Evolutionary conservation across 208 protist species (phyloP), one percentile per base, ranked within the genome.

Genomic region (Zelonia costaricensis): DNA sequence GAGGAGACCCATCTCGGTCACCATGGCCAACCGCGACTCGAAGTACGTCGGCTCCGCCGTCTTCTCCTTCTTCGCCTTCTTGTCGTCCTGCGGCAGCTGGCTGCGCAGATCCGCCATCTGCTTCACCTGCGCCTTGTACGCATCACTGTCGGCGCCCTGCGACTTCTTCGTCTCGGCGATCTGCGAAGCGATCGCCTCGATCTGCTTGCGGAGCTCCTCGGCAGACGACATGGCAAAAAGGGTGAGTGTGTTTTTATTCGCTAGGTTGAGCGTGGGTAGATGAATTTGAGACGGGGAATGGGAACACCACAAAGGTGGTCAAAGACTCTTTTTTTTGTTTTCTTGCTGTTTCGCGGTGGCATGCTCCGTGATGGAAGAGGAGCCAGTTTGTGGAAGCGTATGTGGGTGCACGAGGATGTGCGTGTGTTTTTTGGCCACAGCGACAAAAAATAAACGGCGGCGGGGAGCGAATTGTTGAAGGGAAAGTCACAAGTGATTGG

Each of bases 11-110:
- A 97, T 80, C 51, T 92, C 70, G 10, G 88, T 84, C 42, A 97
- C 88, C 87, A 96, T 92, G 6, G 85, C 83, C 16, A 95, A 60
- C n/a, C 92, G 89, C 2, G 84, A 77, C 13, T 95, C 87, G 47
- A 86, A 93, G 74, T 96, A 97, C 36, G 74, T 78, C 18, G 73
- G 70, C 70, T 93, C 88, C 6, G 55, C 57, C 9, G 62, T 53
- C 69, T 86, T 84, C 27, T 85, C 81, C 30, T 74, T 77, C 43
- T 80, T 84, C 63, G 48, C 12, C 42, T 66, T 75, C 46, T 86
- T 84, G 10, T 60, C 55, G 31, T 69, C 61, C 59, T 82, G 62
- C 1, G 72, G 78, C 13, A 84, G 64, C 52, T 76, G 39, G 25
- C 63, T 51, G 33, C 91, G 86, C 3, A 96, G 79, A 33, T 78